Base-by-base conservation (phyloP, 2,329 filamentous ascomycete genomes). In the Arthrobotrys megalospora region DNA sequence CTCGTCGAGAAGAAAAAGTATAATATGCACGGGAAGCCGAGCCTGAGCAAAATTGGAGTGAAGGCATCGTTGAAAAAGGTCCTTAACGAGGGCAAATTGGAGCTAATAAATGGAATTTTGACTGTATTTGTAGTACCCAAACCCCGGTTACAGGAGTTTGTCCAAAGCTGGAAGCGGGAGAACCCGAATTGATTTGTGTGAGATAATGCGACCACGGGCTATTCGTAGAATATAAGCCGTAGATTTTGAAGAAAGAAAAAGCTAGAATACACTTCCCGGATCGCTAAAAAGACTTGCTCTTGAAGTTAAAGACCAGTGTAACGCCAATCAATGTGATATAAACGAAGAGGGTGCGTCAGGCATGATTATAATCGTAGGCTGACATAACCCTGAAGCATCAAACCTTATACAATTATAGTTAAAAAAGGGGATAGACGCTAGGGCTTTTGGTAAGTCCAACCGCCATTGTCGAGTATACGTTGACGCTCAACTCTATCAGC, bases 21-120 rank as follows among this genome's bases (percentile, higher is more conserved):
- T 0, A 94, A 94, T 0, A 73, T 64, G 43, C 43, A 68, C 28
- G 68, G 47, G 1, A 73, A 64, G 43, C 36, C 64, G 19, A 73
- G 52, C 34, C 84, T 99, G 82, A 89, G 97, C 82, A 97, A 97
- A 86, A 91, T 94, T 21, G 95, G 96, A 58, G 94, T 93, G 88
- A 96, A 95, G 83, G 88, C 96, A 80, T 87, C 89, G 19, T 84
- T 98, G 81, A 84, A 93, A 63, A 92, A 93, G 86, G 88, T 95
- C 34, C 85, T 98, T 80, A 87, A 87, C 7, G 89, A 89, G 7
- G 93, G 92, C 6, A 94, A 92, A 82, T 90, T 96, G 6, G 94
- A 97, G 85, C 88, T 99, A 8, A 90, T 97, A 55, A 95, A 99
- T 85, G 92, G 93, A 34, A 85, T 98, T 80, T 89, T 98, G 24